Percentiles rank a stretch among this genome's conserved stretches.
Evolutionary conservation across 208 protist genomes (phyloP).

Genomic region (Wallacemonas sp.): DNA sequence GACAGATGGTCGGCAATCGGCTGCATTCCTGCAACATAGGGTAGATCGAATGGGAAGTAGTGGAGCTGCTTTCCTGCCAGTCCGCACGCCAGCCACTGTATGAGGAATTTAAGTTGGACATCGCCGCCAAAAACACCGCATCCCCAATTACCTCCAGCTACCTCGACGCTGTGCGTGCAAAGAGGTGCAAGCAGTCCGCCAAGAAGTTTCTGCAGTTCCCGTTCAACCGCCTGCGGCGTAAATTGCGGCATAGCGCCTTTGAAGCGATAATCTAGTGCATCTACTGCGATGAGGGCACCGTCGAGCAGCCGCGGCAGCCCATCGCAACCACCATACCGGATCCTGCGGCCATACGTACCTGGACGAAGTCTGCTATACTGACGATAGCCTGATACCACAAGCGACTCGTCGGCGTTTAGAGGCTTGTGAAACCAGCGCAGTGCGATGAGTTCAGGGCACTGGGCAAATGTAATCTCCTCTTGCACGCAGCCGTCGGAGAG

Average conservation of each 20-base stretch:
- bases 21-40: constrained; percentile 5
- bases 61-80: constrained; percentile 24
- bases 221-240: constrained; percentile 11
- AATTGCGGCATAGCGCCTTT: constrained; percentile 11
- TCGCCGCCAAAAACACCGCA: constrained; percentile 84
- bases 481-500: constrained; percentile 60
- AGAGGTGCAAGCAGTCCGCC: constrained; percentile 10
- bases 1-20: neutral
- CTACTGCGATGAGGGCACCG: constrained; percentile 29
- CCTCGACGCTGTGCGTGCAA: neutral
- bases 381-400: constrained; percentile 35
- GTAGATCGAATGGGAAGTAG: constrained; percentile 43
- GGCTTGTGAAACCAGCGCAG: constrained; percentile 37
- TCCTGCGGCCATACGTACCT: constrained; percentile 41
- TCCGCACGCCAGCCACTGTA: constrained; percentile 62
- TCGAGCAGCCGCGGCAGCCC: neutral
- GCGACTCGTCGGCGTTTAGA: constrained; percentile 40
- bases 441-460: constrained; percentile 50
- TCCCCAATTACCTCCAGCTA: constrained; percentile 73
- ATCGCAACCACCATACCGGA: constrained; percentile 27
- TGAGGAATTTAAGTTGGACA: constrained; percentile 54
- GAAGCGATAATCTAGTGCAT: constrained; percentile 36
- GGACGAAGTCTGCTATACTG: constrained; percentile 24
- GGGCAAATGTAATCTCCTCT: constrained; percentile 76
- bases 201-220: constrained; percentile 27